Evolutionary conservation across 805 yeast genomes (phyloP), one percentile per base, ranked within the genome.

Genomic region (Wickerhamomyces silvicola): DNA sequence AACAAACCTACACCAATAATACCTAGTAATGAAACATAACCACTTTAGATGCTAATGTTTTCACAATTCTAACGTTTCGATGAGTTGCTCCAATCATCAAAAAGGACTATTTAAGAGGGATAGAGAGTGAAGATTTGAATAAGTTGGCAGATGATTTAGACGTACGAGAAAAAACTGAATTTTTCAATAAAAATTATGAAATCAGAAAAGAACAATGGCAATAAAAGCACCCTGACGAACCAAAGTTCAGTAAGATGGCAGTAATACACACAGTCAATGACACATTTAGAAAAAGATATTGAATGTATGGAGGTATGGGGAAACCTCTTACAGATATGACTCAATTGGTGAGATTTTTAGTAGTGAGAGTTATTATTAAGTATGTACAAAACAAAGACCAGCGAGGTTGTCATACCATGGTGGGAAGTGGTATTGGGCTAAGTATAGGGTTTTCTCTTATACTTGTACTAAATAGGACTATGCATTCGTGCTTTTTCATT

Each of bases 401-500:
- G 31, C 68, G 30, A 4, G 17, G 70, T 7, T 49, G 54, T 17
- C 71, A 72, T 7, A 55, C 66, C 10, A 57, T 50, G 20, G 43
- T 56, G 62, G 35, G 79, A 21, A 62, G 58, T 25, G 95, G 95
- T 37, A 64, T 82, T 13, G 95, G 92, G 7, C 81, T 73, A 44
- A 80, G 88, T 7, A 59, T 86, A 29, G 94, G 88, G 13, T 66
- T 82, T 9, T 68, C 78, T 25, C 42, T 62, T 1, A 61, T 87
- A 54, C 71, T 81, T 43, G 41, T 72, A 12, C 24, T 64, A 1
- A 58, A 66, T 32, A 74, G 78, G 25, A 28, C 10, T 45, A 60
- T 27, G 61, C 77, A 31, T 78, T 84, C 31, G 81, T 78, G 49
- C 76, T 68, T 41, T 81, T 82, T 52, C 78, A 78, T 45, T 60